These are phyloP conservation scores for Camillea tinctor DNA, from an alignment of 2,329 filamentous ascomycete species.

Conservation along the genomic window DNA sequence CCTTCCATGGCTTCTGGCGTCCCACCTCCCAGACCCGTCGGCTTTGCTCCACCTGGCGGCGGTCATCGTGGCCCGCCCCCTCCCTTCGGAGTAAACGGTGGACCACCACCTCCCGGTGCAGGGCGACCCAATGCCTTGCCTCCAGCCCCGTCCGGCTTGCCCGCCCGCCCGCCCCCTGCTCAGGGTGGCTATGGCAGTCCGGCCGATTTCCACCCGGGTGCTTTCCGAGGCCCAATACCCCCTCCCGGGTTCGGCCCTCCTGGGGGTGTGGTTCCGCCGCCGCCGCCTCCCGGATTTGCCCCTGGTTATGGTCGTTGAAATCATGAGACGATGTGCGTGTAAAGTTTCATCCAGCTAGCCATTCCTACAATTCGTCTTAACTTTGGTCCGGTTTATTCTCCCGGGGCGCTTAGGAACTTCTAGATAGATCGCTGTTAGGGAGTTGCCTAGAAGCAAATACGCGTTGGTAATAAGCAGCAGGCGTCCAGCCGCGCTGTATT, in stretches of 20 bases:
- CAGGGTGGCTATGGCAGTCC: conserved; percentile 68
- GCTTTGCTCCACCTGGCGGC: conserved; percentile 29
- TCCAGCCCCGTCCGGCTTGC: conserved; percentile 56
- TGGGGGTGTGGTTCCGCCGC: conserved; percentile 25
- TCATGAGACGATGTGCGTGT: background rate
- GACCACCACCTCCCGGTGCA: conserved; percentile 31
- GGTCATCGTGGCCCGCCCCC: conserved; percentile 32
- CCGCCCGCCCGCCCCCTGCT: conserved; percentile 68
- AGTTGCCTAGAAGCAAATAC: background rate
- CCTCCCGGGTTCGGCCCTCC: conserved; percentile 45
- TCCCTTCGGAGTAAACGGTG: conserved; percentile 40
- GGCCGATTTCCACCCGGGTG: conserved; percentile 48
- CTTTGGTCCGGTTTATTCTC: background rate
- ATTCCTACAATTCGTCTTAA: background rate
- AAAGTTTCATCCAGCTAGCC: background rate
- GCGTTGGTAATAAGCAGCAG: background rate
- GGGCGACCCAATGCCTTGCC: conserved; percentile 45
- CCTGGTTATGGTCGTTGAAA: conserved; percentile 28
- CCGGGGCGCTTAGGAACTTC: background rate
- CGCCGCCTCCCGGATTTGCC: conserved; percentile 30
- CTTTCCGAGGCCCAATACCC: conserved; percentile 43
- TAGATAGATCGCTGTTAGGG: background rate
- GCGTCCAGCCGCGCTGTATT: background rate
- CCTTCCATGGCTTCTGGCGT: conserved; percentile 33
- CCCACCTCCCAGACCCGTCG: conserved; percentile 39